Base-by-base conservation (phyloP, 148 eudicot genomes). In the Persicaria tinctoria region DNA sequence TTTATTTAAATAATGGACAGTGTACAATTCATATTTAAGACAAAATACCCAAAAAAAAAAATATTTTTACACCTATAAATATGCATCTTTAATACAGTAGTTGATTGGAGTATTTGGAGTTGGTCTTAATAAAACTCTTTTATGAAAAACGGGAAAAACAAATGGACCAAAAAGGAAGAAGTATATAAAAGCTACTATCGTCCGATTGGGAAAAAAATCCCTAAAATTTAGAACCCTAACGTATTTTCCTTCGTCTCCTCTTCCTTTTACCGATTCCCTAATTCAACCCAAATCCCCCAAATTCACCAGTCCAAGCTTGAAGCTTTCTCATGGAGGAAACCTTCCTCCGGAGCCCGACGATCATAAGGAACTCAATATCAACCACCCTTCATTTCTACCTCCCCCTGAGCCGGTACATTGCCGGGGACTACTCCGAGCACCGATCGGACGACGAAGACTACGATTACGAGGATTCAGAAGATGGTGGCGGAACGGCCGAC, bases 351-450 rank as follows among this genome's bases (percentile, higher is more conserved):
- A 77, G 76, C 46, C 73, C 85, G 27, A 79, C 80, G 14, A 79
- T 46, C 54, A 72, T 83, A 53, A 56, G 79, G 16, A 68, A 72
- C 55, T 80, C 81, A 46, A 46, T 80, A 8, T 47, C 83, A 49
- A 51, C 80, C 17, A 75, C 57, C 16, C 73, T 83, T 38, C 76
- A 78, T 59, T 62, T 69, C 45, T 70, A 74, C 8, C 51, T 76
- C 18, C 77, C 84, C 18, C 41, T 75, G 18, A 71, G 64, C 68
- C 82, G 78, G 72, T 83, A 74, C 56, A 51, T 78, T 71, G 63
- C 56, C 57, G 74, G 81, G 9, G 70, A 51, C 63, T 77, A 46
- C 51, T 23, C 82, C 1, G 80, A 79, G 69, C 73, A 62, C 32
- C 82, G 73, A 27, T 44, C 47, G 63, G 85, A 64, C 41, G 78